Evolutionary conservation across 352 stramenopile genomes (phyloP), one percentile per base, ranked within the genome.

Genomic region (Phytophthora quininea): DNA sequence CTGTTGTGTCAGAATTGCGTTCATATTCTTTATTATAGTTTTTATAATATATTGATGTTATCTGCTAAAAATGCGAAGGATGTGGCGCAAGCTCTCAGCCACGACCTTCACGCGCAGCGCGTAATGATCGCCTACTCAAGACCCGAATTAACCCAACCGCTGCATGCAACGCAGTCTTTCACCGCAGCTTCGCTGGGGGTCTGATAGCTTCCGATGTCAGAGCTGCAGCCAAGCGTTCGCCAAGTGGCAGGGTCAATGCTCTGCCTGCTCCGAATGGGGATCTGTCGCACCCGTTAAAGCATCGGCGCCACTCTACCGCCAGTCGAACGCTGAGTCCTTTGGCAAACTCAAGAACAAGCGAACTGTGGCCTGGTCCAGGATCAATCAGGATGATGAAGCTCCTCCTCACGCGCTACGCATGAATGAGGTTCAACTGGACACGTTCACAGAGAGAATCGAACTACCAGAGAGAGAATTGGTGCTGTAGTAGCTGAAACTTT

Each of bases 251-350:
- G 89, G 89, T 24, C 86, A 95, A 66, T 96, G 89, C 77, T 82
- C 80, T 31, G 82, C 82, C 3, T 99, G 96, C 75, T 75, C 80
- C 14, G 68, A 93, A 38, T 99, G 95, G 95, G 96, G 97, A 53
- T 88, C 86, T 10, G 77, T 99, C 27, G 82, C 86, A 55, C 67
- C 92, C 19, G 76, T 87, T 11, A 79, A 73, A 45, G 42, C 58
- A 0, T 51, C 32, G 2, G 64, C 80, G 14, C 66, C 81, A 12
- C 54, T 79, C 35, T 94, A 84, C 54, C 78, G 77, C 8, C 83
- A 94, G 59, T 72, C 82, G 29, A 93, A 90, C 42, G 82, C 78
- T 3, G 68, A 76, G 50, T 64, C 69, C n/a, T 82, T 76, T 33
- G 72, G 54, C 32, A 90, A 88, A 46, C 37, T 11, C 29, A 84